A percentile compares a stretch with the other conserved stretches of the same genome.
Evolutionary conservation across 1,284 basidiomycete species (phyloP).

Genomic region (Pyrrhoderma lamaoense): DNA sequence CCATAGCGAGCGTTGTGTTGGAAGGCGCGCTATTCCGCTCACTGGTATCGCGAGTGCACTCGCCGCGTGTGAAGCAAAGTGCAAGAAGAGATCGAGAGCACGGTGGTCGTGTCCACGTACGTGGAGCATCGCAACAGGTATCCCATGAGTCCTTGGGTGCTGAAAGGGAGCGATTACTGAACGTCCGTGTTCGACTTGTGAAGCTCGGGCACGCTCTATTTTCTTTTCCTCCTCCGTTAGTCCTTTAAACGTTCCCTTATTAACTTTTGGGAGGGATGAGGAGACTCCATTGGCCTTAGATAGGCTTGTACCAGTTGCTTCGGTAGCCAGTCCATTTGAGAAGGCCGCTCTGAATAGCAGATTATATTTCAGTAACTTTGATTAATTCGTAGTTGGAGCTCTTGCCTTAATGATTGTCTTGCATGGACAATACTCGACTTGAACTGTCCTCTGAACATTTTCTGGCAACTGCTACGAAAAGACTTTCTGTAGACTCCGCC

Average conservation of each 20-base stretch:
- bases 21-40: constrained; percentile 62
- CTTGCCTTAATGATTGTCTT: not conserved
- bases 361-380: no score
- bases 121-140: constrained; percentile 81
- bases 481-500: no score
- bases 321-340: constrained; percentile 5
- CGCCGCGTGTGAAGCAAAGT: constrained; percentile 83
- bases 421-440: not conserved
- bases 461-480: no score
- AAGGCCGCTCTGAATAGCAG: not conserved
- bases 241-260: not conserved
- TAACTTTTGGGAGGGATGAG: not conserved
- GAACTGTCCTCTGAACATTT: constrained; percentile 9
- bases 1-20: constrained; percentile 75
- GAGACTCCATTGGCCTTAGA: not conserved
- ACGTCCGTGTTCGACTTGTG: constrained; percentile 13
- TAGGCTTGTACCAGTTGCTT: not conserved
- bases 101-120: constrained; percentile 70
- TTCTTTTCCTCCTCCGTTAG: constrained; percentile 3
- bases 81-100: constrained; percentile 73
- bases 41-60: constrained; percentile 79
- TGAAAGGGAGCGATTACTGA: constrained; percentile 22
- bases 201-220: constrained; percentile 9
- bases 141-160: constrained; percentile 57
- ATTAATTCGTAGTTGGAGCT: not conserved